Evolutionary conservation across 495 filamentous ascomycete genomes (phyloP).

Genomic region (Bacidia gigantensis): DNA sequence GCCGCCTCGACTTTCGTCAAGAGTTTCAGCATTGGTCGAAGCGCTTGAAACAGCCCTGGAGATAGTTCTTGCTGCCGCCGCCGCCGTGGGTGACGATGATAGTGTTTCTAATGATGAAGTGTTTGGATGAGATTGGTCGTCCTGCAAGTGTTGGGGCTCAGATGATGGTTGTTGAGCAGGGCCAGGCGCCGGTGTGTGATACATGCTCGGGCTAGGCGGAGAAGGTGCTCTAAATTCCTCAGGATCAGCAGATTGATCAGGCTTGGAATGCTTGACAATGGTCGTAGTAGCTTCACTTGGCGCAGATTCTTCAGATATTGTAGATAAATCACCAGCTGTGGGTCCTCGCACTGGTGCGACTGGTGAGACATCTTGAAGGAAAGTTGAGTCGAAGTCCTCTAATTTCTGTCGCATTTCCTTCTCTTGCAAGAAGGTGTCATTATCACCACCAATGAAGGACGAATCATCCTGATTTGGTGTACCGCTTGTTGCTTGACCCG

Average conservation of each 20-base stretch:
- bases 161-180: conserved; percentile 20
- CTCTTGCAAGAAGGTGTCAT: conserved; percentile 45
- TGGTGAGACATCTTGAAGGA: conserved; percentile 43
- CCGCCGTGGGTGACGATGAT: conserved; percentile 53
- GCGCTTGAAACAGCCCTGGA: conserved; percentile 37
- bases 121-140: conserved; percentile 23
- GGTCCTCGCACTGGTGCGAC: conserved; percentile 12
- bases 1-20: conserved; percentile 25
- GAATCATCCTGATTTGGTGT: conserved; percentile 25
- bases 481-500: not conserved
- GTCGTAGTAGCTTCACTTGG: not conserved
- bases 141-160: conserved; percentile 16
- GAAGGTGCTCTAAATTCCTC: conserved; percentile 14
- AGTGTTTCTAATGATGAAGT: conserved; percentile 47
- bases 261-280: not conserved
- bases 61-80: conserved; percentile 43
- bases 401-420: conserved; percentile 55
- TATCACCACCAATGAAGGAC: conserved; percentile 26
- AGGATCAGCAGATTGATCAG: not conserved
- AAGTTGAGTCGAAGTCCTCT: conserved; percentile 82
- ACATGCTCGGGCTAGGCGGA: conserved; percentile 31
- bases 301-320: not conserved
- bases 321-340: conserved; percentile 24
- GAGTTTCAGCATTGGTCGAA: conserved; percentile 22
- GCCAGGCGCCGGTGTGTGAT: conserved; percentile 33